phyloP scores from a whole-genome alignment of 2,329 filamentous ascomycete species.

The Fusarium oligoseptatum region DNA sequence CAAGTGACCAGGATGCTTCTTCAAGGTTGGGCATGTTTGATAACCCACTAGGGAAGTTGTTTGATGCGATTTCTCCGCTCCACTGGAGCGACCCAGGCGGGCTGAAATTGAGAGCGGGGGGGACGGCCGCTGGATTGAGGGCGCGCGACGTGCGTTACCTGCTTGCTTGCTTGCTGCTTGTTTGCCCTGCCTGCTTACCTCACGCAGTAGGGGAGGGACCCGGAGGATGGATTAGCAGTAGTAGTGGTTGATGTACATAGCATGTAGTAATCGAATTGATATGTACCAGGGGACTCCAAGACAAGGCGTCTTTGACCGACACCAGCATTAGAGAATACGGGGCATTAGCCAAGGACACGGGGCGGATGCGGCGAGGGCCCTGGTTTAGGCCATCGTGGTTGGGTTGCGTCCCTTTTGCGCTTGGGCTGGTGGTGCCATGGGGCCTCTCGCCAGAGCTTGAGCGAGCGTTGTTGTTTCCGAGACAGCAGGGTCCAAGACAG shows the following conservation, averaged over 20 bases:
- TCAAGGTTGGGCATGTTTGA: conserved; percentile 21
- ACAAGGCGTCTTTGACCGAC: background rate
- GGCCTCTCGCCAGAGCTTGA: background rate
- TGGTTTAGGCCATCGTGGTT: background rate
- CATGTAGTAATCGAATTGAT: conserved; percentile 3
- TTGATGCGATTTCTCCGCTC: conserved; percentile 27
- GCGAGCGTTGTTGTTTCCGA: conserved; percentile 1
- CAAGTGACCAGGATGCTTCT: conserved; percentile 4
- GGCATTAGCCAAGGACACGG: background rate
- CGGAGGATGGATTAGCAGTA: background rate
- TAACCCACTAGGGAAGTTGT: background rate
- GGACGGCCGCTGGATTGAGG: conserved; percentile 47
- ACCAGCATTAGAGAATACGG: background rate
- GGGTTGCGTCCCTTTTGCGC: background rate
- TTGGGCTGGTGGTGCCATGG: background rate
- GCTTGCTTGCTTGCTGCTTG: background rate
- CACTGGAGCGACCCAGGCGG: conserved; percentile 30
- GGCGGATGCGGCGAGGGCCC: background rate
- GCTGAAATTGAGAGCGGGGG: conserved; percentile 39
- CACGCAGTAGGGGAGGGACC: background rate
- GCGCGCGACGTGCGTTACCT: conserved; percentile 28
- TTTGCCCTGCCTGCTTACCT: conserved; percentile 4
- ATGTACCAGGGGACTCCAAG: background rate
- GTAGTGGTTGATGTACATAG: background rate
- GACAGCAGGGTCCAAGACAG: conserved; percentile 5